Evolutionary conservation across 768 basidiomycete genomes (phyloP), one percentile per base, ranked within the genome.

Genomic region (Leccinum aurantiacum): DNA sequence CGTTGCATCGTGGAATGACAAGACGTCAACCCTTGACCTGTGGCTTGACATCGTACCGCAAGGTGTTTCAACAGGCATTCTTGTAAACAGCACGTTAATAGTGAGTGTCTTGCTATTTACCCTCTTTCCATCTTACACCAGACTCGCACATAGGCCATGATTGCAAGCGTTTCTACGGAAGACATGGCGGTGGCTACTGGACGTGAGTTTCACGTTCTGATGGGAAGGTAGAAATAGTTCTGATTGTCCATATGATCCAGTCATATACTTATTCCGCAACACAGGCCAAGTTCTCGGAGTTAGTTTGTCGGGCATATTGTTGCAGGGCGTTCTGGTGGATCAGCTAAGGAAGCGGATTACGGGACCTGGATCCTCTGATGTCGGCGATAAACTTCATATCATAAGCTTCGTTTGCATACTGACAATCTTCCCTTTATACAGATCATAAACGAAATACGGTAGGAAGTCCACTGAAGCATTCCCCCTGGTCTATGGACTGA

Each of bases 281-380:
- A 90, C 92, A 15, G 95, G 95, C 3, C 96, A 98, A 78, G 97
- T 97, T 22, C 81, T 98, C 57, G 97, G 96, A 35, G 96, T 99
- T 57, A 91, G 91, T 67, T 78, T 95, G 50, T 88, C 87, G 65
- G 91, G 93, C 19, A 89, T 93, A 0, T 72, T 98, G 27, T 76
- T 95, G 27, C 96, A 99, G 74, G 82, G 84, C 7, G 81, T 96
- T 35, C 80, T 99, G 44, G 76, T 87, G 29, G 74, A 78, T 52
- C 85, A 91, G 69, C 78, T 99, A 56, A 83, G 84, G 57, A 75
- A 80, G 61, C 82, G 87, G 54, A 95, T 99, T 64, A 82, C 80
- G 7, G 95, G 92, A 1, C 86, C 90, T 49, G 83, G 80, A 58
- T 83, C 95, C 56, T 77, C 78, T 66, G 78, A 91, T 77, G 91